Conservation (phyloP, 805 yeast genomes). For the Kluyveromyces aestuarii region DNA sequence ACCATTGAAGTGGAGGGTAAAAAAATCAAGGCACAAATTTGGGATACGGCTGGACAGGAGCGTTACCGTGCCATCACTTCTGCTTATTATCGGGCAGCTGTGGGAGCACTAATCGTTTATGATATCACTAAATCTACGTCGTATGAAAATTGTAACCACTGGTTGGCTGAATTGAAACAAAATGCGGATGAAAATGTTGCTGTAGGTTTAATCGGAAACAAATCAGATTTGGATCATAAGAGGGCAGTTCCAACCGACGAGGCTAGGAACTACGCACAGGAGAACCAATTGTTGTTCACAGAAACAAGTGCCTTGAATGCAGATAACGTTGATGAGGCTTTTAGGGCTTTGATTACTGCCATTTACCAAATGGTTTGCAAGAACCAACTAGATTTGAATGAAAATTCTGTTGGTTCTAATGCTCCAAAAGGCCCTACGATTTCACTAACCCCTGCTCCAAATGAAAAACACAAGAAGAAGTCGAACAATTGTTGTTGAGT, state of each 20-base stretch:
- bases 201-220: conserved; percentile 88
- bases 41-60: conserved; percentile 99
- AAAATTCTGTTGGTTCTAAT: conserved; percentile 30
- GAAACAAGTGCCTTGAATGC: conserved; percentile 94
- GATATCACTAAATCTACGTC: conserved; percentile 88
- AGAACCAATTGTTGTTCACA: conserved; percentile 84
- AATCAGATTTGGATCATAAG: conserved; percentile 81
- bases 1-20: conserved; percentile 83
- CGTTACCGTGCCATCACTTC: conserved; percentile 96
- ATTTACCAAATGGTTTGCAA: conserved; percentile 91
- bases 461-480: conserved; percentile 52
- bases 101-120: conserved; percentile 91
- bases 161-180: conserved; percentile 85
- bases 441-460: conserved; percentile 87
- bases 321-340: conserved; percentile 90
- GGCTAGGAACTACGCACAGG: conserved; percentile 89
- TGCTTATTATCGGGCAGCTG: conserved; percentile 97
- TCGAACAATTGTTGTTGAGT: conserved; percentile 56
- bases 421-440: conserved; percentile 87
- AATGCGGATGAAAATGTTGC: conserved; percentile 93
- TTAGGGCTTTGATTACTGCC: conserved; percentile 85
- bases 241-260: conserved; percentile 98
- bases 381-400: conserved; percentile 85
- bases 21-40: conserved; percentile 80
- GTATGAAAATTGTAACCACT: conserved; percentile 76